phyloP scores from a whole-genome alignment of 768 basidiomycete genomes.

The Chalciporus pseudorubinellus region DNA sequence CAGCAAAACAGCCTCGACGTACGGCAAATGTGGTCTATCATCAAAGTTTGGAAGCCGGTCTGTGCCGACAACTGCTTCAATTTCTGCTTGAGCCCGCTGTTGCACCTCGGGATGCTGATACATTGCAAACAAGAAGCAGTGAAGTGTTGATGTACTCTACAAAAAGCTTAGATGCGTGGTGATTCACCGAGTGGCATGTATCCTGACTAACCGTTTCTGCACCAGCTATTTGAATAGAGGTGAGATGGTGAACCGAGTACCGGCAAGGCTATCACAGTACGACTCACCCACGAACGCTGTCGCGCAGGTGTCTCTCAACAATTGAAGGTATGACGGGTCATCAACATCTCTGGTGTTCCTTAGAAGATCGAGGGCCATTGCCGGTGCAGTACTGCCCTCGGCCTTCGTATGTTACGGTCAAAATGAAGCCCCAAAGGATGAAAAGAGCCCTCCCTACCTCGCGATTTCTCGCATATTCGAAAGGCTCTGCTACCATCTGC shows the following conservation, averaged over 20 bases:
- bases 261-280: neutral
- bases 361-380: constrained; percentile 14
- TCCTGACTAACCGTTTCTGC: constrained; percentile 17
- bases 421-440: neutral
- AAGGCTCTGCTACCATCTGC: constrained; percentile 16
- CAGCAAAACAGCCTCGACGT: constrained; percentile 27
- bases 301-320: constrained; percentile 11
- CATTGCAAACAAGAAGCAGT: constrained; percentile 34
- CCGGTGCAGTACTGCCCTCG: constrained; percentile 5
- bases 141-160: constrained; percentile 10
- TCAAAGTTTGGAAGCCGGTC: constrained; percentile 26
- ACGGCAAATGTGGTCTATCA: constrained; percentile 25
- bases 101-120: constrained; percentile 32
- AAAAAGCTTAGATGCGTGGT: neutral
- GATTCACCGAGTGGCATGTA: neutral
- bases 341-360: neutral
- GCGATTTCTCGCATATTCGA: constrained; percentile 12
- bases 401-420: neutral
- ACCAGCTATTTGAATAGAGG: constrained; percentile 12
- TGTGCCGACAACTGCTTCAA: too few species aligned
- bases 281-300: constrained; percentile 19
- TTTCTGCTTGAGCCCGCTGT: constrained; percentile 24
- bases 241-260: neutral
- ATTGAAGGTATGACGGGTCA: constrained; percentile 11
- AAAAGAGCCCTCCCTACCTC: constrained; percentile 2